Evolutionary conservation across 2,329 filamentous ascomycete genomes (phyloP).

Genomic region (Mariannaea sp.): DNA sequence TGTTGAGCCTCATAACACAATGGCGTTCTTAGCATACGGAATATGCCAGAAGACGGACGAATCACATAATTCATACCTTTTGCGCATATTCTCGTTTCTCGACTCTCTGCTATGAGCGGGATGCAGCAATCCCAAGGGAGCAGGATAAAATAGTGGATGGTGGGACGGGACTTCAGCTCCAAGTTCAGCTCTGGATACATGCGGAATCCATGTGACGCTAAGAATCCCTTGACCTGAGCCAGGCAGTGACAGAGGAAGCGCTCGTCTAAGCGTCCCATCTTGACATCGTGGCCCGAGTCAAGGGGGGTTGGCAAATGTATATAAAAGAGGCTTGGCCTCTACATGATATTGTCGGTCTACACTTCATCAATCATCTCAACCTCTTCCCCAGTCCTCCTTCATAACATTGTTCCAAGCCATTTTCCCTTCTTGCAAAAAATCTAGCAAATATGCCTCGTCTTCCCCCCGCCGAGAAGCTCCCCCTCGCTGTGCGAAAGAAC

Average conservation of each 20-base stretch:
- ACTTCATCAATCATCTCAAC: background rate
- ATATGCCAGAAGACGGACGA: no score
- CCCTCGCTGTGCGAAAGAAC: conserved; percentile 58
- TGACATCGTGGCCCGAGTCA: background rate
- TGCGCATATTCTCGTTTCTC: no score
- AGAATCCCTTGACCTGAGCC: background rate
- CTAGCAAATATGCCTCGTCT: conserved; percentile 39
- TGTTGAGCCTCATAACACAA: no score
- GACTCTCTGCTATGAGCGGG: no score
- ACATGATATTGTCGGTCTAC: no score
- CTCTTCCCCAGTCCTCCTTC: no score
- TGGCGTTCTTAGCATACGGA: no score
- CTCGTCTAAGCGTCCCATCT: conserved; percentile 10
- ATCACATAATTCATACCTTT: no score
- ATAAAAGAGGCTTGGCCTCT: conserved; percentile 10
- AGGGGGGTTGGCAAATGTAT: conserved; percentile 14
- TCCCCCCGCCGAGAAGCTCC: conserved; percentile 55
- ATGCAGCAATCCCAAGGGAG: no score
- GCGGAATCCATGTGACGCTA: conserved; percentile 1
- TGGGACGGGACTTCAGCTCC: background rate
- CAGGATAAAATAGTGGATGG: no score
- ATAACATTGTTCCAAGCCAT: background rate
- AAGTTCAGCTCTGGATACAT: background rate
- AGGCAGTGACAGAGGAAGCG: conserved; percentile 4
- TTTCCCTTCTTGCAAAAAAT: background rate